Conservation (phyloP, 805 yeast genomes). For the Alloascoidea africana region DNA sequence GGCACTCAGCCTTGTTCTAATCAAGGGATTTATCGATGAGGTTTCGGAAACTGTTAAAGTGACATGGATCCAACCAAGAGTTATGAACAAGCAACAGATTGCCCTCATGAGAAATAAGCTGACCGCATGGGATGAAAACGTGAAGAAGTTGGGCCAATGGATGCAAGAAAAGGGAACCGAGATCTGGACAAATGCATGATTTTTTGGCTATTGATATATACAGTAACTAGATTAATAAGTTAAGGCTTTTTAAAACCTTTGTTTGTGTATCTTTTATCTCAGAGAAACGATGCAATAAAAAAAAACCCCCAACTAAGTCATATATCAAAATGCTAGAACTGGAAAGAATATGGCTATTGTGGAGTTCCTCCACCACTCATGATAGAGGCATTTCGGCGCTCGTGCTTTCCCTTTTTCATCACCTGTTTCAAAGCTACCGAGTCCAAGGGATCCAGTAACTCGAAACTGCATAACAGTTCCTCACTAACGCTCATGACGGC, state of each 20-base stretch:
- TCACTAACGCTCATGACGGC: conserved; percentile 80
- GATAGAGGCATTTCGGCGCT: conserved; percentile 48
- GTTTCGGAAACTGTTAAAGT: conserved; percentile 64
- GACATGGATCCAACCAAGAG: conserved; percentile 94
- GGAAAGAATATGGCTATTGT: too few species aligned
- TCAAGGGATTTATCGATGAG: conserved; percentile 87
- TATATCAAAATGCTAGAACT: too few species aligned
- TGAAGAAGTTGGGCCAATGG: conserved; percentile 44
- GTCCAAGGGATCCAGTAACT: conserved; percentile 67
- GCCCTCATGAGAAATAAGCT: conserved; percentile 59
- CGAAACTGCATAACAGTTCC: conserved; percentile 67
- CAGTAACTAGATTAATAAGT: background rate
- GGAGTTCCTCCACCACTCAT: conserved; percentile 7
- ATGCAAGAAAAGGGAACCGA: conserved; percentile 47
- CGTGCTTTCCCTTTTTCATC: conserved; percentile 71
- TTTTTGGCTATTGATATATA: background rate
- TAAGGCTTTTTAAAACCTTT: background rate
- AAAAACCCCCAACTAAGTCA: too few species aligned
- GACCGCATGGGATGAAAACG: conserved; percentile 65
- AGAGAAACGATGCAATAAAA: too few species aligned
- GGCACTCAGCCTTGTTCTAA: conserved; percentile 69
- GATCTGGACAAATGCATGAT: conserved; percentile 34
- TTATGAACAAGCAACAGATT: conserved; percentile 72
- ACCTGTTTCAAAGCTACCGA: conserved; percentile 68
- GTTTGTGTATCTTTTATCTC: background rate